Base-by-base conservation (phyloP, 805 yeast genomes). In the Clavispora carvajalis region DNA sequence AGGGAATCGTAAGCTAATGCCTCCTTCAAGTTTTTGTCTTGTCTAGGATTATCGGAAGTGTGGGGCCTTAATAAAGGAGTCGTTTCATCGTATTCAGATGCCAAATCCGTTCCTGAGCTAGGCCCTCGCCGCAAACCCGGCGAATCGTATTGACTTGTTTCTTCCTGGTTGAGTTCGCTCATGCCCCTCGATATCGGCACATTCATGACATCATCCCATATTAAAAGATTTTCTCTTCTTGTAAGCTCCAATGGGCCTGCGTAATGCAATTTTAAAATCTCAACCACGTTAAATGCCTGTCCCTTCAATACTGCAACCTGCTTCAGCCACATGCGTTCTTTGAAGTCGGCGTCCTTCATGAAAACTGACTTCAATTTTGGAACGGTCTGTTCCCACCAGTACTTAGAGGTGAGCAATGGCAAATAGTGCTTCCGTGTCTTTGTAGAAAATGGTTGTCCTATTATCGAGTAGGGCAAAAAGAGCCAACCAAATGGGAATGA, bases 401-500 rank as follows among this genome's bases (percentile, higher is more conserved):
- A 58, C 9, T 69, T 65, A 3, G 84, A 77, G 0, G 86, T 79
- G 25, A 83, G 53, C 6, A 81, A 49, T 1, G 81, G 77, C 35
- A 83, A 53, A 48, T 74, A 79, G 50, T 80, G 84, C 4, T 62
- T 56, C 40, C 85, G 60, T 1, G 87, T 77, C 23, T 60, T 62
- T 22, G 61, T 63, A 3, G 82, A 71, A 51, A 83, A 82, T 3
- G 88, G 88, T 43, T 75, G 82, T 0, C 86, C 86, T 37, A 83
- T 77, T 5, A 83, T 55, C 9, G 76, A 66, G 10, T 74, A 58
- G 0, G 90, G 90, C 24, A 83, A 58, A 50, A 78, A 82, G 19
- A 83, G 60, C 91, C 91, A 83, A 0, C 90, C 90, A 60, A 74
- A 83, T 0, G 90, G 90, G 50, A 80, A 83, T 0, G 86, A 79